Percentiles rank a stretch among this genome's conserved stretches.
Conservation (phyloP, 352 stramenopile species). For the Pilasporangium apinafurcum region DNA sequence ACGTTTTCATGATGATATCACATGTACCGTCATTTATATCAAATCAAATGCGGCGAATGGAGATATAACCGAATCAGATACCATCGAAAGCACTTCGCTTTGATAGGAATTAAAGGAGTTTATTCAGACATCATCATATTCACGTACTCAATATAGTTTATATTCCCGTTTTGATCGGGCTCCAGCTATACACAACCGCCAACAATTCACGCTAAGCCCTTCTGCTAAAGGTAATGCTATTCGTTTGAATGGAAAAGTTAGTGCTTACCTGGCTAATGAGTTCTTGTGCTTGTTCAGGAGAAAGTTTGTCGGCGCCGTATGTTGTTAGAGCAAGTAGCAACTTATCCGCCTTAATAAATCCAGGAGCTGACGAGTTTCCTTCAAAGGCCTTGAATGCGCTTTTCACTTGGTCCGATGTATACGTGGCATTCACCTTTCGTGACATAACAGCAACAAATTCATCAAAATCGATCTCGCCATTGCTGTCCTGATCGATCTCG, state of each 20-base stretch:
- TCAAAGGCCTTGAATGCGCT: constrained; percentile 84
- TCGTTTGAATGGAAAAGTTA: no score
- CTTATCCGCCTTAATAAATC: constrained; percentile 81
- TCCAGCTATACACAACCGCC: constrained; percentile 62
- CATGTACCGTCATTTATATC: constrained; percentile 71
- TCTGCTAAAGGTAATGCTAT: no score
- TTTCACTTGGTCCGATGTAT: constrained; percentile 91
- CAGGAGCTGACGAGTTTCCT: constrained; percentile 48
- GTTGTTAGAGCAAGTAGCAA: constrained; percentile 83
- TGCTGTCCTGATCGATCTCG: constrained; percentile 94
- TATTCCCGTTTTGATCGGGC: constrained; percentile 86
- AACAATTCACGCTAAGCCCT: no score
- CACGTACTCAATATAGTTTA: constrained; percentile 93
- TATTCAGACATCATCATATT: constrained; percentile 94
- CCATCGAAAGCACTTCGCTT: constrained; percentile 3
- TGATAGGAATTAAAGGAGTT: constrained; percentile 3
- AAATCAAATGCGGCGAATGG: constrained; percentile 6
- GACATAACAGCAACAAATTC: constrained; percentile 95
- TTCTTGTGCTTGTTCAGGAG: constrained; percentile 86
- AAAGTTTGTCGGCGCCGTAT: constrained; percentile 90
- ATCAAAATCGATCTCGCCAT: constrained; percentile 93
- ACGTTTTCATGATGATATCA: constrained; percentile 75
- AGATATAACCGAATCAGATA: constrained; percentile 2
- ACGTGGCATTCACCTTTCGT: constrained; percentile 91
- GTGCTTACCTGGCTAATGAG: constrained; percentile 79